Evolutionary conservation across 805 yeast genomes (phyloP).

Genomic region (Komagataella pastoris): DNA sequence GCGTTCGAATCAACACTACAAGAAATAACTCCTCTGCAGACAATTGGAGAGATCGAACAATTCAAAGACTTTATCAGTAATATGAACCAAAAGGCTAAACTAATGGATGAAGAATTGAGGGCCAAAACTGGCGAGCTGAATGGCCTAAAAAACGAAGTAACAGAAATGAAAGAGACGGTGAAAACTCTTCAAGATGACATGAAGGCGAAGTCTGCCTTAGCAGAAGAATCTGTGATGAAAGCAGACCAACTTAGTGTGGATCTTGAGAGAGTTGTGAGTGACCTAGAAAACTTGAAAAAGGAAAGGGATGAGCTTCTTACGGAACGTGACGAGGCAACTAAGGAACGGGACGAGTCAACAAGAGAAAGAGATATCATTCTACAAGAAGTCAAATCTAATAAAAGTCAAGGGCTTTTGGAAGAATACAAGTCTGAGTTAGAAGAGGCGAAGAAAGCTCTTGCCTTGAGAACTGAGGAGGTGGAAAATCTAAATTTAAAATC

Average conservation of each 20-base stretch:
- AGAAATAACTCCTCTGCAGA: slow-evolving; percentile 72
- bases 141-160: slow-evolving; percentile 5
- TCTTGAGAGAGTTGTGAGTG: not conserved
- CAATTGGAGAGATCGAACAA: slow-evolving; percentile 58
- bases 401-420: not conserved
- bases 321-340: not conserved
- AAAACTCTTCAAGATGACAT: slow-evolving; percentile 2
- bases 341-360: not conserved
- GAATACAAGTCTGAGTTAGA: not conserved
- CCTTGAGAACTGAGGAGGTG: not conserved
- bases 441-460: not conserved
- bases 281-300: not conserved
- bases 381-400: not conserved
- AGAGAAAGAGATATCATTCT: not conserved
- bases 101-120: slow-evolving; percentile 57
- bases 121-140: slow-evolving; percentile 22
- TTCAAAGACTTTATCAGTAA: slow-evolving; percentile 60
- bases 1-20: slow-evolving; percentile 56
- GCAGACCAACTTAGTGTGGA: not conserved
- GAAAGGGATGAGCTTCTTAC: not conserved
- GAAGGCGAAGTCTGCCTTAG: not conserved
- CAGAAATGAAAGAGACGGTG: slow-evolving; percentile 1
- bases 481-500: too few species aligned
- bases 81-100: slow-evolving; percentile 40
- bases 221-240: slow-evolving; percentile 1